These are phyloP conservation scores for Harrya chromipes DNA, from an alignment of 768 basidiomycete genomes.

Conservation along the genomic window DNA sequence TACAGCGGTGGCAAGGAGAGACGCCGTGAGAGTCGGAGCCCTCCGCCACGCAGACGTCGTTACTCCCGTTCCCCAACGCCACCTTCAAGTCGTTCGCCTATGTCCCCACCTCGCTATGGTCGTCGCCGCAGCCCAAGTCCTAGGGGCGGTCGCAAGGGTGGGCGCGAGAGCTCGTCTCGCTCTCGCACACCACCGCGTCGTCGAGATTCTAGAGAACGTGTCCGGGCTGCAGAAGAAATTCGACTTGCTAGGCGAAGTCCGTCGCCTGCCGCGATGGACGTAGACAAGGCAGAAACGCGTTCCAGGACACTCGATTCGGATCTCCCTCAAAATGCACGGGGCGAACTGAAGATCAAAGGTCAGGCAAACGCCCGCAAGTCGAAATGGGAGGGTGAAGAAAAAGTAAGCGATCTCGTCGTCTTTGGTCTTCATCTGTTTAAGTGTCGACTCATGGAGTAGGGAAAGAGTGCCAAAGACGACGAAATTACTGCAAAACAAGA, in stretches of 20 bases:
- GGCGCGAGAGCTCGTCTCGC: slow-evolving; percentile 32
- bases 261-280: slow-evolving; percentile 23
- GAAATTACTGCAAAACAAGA: slow-evolving; percentile 36
- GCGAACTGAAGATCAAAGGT: slow-evolving; percentile 75
- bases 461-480: slow-evolving; percentile 3
- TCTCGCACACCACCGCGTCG: slow-evolving; percentile 35
- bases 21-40: slow-evolving; percentile 30
- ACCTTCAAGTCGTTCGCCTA: slow-evolving; percentile 43
- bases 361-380: slow-evolving; percentile 56
- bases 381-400: slow-evolving; percentile 49
- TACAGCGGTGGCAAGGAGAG: slow-evolving; percentile 16
- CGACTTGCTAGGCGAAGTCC: slow-evolving; percentile 27
- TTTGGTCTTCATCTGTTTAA: slow-evolving; percentile 6
- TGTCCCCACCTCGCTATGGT: slow-evolving; percentile 35
- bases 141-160: slow-evolving; percentile 27
- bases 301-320: slow-evolving; percentile 27
- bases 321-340: slow-evolving; percentile 31
- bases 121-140: slow-evolving; percentile 47
- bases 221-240: slow-evolving; percentile 12
- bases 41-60: slow-evolving; percentile 38
- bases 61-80: slow-evolving; percentile 48
- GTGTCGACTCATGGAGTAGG: slow-evolving; percentile 20
- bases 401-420: slow-evolving; percentile 15
- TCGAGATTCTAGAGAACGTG: slow-evolving; percentile 28
- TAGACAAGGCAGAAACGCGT: slow-evolving; percentile 22